These are phyloP conservation scores for Calonectria naviculata DNA, from an alignment of 2,329 filamentous ascomycete species.

Conservation along the genomic window DNA sequence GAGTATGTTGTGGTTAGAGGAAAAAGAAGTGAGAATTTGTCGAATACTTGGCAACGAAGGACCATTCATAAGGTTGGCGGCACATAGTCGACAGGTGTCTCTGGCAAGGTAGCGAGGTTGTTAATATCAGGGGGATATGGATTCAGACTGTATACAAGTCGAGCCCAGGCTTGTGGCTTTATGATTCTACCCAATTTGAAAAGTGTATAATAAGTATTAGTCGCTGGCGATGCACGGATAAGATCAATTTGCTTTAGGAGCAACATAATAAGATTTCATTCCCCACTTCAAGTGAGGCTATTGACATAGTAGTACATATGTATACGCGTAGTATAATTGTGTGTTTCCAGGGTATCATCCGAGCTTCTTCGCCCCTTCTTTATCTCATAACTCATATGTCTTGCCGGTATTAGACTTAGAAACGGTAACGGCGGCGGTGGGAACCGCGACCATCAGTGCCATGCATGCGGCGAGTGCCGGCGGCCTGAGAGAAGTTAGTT, in stretches of 20 bases:
- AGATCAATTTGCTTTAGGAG: constrained; percentile 14
- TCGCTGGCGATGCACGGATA: constrained; percentile 20
- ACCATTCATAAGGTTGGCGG: not conserved
- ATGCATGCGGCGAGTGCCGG: constrained; percentile 78
- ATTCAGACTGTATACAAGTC: not conserved
- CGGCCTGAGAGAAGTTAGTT: constrained; percentile 61
- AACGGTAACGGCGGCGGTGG: constrained; percentile 45
- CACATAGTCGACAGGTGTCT: not conserved
- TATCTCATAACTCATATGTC: not conserved
- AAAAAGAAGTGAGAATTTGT: not conserved
- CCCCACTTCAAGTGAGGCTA: constrained; percentile 27
- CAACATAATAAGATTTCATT: constrained; percentile 28
- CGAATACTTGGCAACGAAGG: not conserved
- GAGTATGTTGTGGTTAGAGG: constrained; percentile 3
- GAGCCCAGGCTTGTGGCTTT: not conserved
- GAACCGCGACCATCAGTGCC: constrained; percentile 77
- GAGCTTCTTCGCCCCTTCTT: not conserved
- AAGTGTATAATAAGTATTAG: constrained; percentile 28
- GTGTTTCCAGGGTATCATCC: constrained; percentile 12
- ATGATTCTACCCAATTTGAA: constrained; percentile 1
- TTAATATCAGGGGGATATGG: not conserved
- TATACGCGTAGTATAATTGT: not conserved
- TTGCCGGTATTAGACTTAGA: constrained; percentile 8
- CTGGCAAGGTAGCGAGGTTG: not conserved
- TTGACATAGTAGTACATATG: constrained; percentile 36